Conservation (phyloP, 768 basidiomycete genomes). For the Tylopilus felleus region DNA sequence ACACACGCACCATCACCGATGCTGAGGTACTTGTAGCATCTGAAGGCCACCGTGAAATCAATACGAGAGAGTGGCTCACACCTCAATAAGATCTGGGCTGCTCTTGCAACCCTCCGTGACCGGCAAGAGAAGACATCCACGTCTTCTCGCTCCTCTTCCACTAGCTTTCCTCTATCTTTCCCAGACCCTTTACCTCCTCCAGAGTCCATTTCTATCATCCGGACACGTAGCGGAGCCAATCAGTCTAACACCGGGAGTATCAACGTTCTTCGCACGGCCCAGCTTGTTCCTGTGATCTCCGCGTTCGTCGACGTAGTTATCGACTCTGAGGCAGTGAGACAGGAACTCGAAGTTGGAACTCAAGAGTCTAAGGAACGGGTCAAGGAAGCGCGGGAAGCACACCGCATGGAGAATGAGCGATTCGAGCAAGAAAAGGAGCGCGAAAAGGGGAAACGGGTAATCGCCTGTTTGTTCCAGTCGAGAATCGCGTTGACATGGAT, state of each 20-base stretch:
- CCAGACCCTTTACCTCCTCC: constrained; percentile 63
- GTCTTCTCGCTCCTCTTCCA: constrained; percentile 12
- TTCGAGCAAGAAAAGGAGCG: constrained; percentile 43
- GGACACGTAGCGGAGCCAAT: constrained; percentile 45
- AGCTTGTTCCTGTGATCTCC: constrained; percentile 64
- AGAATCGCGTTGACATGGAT: constrained; percentile 1
- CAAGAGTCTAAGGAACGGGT: constrained; percentile 53
- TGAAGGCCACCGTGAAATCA: constrained; percentile 44
- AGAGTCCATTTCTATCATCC: constrained; percentile 35
- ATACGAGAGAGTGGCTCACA: constrained; percentile 53
- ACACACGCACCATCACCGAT: background rate
- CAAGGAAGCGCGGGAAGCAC: constrained; percentile 51
- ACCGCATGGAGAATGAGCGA: constrained; percentile 30
- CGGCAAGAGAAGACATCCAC: constrained; percentile 20
- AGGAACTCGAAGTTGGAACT: constrained; percentile 58
- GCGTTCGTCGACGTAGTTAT: constrained; percentile 55
- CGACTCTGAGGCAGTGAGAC: constrained; percentile 45
- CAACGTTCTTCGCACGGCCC: constrained; percentile 45
- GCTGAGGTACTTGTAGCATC: constrained; percentile 7
- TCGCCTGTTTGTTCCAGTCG: background rate
- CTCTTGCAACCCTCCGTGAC: constrained; percentile 48
- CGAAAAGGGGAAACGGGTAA: constrained; percentile 39
- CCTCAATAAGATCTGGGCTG: constrained; percentile 60
- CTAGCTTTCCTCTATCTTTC: constrained; percentile 33
- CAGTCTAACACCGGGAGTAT: constrained; percentile 27